Evolutionary conservation across 177 flowering plant species (phyloP).

Genomic region (Vitis hybrid): DNA sequence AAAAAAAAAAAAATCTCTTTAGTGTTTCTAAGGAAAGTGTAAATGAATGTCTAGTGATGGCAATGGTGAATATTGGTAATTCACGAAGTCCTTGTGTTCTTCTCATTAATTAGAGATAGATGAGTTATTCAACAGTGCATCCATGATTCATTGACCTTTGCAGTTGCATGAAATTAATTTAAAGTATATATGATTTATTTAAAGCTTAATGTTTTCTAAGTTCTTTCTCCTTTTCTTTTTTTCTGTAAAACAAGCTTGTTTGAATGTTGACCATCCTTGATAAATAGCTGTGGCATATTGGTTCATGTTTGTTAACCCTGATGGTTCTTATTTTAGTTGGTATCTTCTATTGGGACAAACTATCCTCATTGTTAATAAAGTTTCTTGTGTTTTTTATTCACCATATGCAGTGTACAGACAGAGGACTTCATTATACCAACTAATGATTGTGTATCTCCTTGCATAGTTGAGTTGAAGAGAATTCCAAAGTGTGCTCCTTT

Average conservation of each 20-base stretch:
- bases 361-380: constrained; percentile 1
- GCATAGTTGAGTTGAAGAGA: constrained; percentile 64
- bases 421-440: constrained; percentile 55
- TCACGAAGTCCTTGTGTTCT: too few species aligned
- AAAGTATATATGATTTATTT: not conserved
- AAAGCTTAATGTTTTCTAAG: not conserved
- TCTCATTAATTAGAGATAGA: too few species aligned
- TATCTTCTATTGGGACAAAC: not conserved
- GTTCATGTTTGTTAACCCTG: not conserved
- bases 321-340: not conserved
- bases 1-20: too few species aligned
- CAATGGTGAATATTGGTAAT: too few species aligned
- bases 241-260: not conserved
- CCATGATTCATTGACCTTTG: too few species aligned
- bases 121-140: too few species aligned
- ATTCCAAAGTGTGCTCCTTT: constrained; percentile 59
- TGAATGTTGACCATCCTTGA: not conserved
- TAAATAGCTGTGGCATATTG: not conserved
- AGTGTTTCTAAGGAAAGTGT: too few species aligned
- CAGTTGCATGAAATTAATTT: not conserved
- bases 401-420: constrained; percentile 44
- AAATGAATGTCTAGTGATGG: too few species aligned
- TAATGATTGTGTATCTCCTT: constrained; percentile 40
- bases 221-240: not conserved
- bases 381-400: constrained; percentile 3